phyloP scores from a whole-genome alignment of 2,329 filamentous ascomycete genomes.

The Fusarium marasasianum region DNA sequence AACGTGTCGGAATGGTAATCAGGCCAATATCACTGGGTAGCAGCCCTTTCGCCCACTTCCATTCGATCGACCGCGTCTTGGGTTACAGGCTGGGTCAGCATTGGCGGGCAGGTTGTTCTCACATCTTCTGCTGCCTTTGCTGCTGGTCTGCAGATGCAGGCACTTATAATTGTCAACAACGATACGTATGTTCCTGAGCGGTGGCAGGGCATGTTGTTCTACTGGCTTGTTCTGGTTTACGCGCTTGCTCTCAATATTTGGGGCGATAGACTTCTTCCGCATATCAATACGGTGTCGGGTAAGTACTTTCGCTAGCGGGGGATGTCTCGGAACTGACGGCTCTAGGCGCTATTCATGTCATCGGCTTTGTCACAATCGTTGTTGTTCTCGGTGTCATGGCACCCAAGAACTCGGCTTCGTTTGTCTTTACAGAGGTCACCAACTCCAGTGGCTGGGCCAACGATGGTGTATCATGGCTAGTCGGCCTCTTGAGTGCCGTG shows the following conservation, averaged over 20 bases:
- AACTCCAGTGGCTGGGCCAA: conserved; percentile 47
- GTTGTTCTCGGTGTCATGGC: conserved; percentile 46
- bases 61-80: conserved; percentile 7
- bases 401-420: conserved; percentile 41
- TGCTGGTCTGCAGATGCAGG: conserved; percentile 55
- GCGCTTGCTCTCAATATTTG: conserved; percentile 53
- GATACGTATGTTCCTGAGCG: conserved; percentile 51
- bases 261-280: conserved; percentile 50
- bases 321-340: not conserved
- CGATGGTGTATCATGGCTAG: conserved; percentile 47
- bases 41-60: conserved; percentile 24
- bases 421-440: conserved; percentile 47
- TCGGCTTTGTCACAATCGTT: conserved; percentile 42
- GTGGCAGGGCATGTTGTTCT: conserved; percentile 59
- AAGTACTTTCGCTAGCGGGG: not conserved
- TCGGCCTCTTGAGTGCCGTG: conserved; percentile 45
- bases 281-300: conserved; percentile 45
- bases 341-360: conserved; percentile 41
- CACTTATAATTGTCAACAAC: conserved; percentile 54
- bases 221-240: conserved; percentile 55
- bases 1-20: not conserved
- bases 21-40: conserved; percentile 38
- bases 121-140: conserved; percentile 59
- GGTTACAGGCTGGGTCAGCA: conserved; percentile 45
- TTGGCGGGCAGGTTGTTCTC: conserved; percentile 57